Percentiles rank a stretch among this genome's conserved stretches.
Conservation (phyloP, 2,329 filamentous ascomycete species). For the Endothia cerciana region DNA sequence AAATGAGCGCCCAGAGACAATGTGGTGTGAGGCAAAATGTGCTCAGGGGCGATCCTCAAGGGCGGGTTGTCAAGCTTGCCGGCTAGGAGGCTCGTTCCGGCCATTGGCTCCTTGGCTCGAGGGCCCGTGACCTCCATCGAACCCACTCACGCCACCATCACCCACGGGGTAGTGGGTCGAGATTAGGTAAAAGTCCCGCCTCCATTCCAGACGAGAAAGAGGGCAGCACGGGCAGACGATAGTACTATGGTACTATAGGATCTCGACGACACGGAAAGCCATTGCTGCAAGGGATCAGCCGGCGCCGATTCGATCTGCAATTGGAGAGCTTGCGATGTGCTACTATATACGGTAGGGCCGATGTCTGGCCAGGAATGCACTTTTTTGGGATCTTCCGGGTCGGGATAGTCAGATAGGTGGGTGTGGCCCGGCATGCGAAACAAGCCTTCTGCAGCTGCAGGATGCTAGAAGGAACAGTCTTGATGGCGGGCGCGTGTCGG, state of each 20-base stretch:
- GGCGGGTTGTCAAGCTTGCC: not conserved
- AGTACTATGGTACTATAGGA: not conserved
- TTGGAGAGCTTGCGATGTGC: not conserved
- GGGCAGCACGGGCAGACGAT: not conserved
- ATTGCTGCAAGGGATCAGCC: not conserved
- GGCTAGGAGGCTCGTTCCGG: slow-evolving; percentile 15
- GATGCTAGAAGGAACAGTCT: not conserved
- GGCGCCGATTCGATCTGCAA: slow-evolving; percentile 2
- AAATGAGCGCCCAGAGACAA: not conserved
- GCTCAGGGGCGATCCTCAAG: not conserved
- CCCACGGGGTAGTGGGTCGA: slow-evolving; percentile 24
- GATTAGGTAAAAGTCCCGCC: slow-evolving; percentile 25
- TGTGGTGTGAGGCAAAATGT: not conserved
- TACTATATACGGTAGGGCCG: not conserved
- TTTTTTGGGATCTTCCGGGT: not conserved
- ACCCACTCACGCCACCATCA: slow-evolving; percentile 1
- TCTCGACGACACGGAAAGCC: not conserved
- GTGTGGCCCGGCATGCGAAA: not conserved
- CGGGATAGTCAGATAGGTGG: not conserved
- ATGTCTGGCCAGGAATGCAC: slow-evolving; percentile 5
- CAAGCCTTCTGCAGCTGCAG: not conserved
- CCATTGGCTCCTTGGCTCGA: not conserved
- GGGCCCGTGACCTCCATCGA: not conserved
- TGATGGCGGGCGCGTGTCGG: not conserved
- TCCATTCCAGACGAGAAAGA: slow-evolving; percentile 12